Evolutionary conservation across 208 protist genomes (phyloP).

Genomic region (Trypanosoma avium): DNA sequence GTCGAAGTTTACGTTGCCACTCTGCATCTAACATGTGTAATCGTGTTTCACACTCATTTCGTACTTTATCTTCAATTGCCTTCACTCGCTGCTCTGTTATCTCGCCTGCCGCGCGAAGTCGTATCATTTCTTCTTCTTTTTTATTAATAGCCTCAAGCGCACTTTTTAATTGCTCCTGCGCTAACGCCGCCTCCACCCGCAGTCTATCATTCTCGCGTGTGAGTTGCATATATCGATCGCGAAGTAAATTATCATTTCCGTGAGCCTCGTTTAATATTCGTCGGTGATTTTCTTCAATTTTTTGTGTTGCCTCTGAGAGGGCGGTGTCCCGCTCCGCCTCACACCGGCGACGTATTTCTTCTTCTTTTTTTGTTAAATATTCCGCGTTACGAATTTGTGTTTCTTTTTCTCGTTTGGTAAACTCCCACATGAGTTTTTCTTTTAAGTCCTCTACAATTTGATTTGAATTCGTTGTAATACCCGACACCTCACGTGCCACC

Average conservation of each 20-base stretch:
- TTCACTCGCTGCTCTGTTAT: conserved; percentile 50
- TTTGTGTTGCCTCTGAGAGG: conserved; percentile 61
- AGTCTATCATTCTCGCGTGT: conserved; percentile 71
- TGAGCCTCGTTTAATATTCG: conserved; percentile 46
- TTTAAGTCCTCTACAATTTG: conserved; percentile 55
- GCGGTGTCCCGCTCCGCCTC: conserved; percentile 78
- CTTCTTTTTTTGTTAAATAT: conserved; percentile 58
- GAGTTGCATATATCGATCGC: conserved; percentile 59
- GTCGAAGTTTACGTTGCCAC: conserved; percentile 67
- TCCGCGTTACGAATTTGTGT: conserved; percentile 37
- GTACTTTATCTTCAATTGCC: conserved; percentile 56
- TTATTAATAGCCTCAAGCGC: conserved; percentile 37
- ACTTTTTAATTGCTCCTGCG: conserved; percentile 54
- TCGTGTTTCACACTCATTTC: conserved; percentile 45
- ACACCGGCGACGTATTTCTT: conserved; percentile 50
- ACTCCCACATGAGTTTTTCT: conserved; percentile 69
- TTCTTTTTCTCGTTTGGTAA: conserved; percentile 55
- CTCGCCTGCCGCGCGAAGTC: conserved; percentile 37
- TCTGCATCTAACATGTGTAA: conserved; percentile 62
- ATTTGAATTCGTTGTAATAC: conserved; percentile 61
- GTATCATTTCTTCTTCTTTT: conserved; percentile 49
- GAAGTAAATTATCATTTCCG: conserved; percentile 57
- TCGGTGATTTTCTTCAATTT: conserved; percentile 66
- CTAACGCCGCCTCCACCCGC: conserved; percentile 66
- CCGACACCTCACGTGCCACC: conserved; percentile 62